Evolutionary conservation across 208 protist species (phyloP).

Genomic region (Leishmania mexicana): DNA sequence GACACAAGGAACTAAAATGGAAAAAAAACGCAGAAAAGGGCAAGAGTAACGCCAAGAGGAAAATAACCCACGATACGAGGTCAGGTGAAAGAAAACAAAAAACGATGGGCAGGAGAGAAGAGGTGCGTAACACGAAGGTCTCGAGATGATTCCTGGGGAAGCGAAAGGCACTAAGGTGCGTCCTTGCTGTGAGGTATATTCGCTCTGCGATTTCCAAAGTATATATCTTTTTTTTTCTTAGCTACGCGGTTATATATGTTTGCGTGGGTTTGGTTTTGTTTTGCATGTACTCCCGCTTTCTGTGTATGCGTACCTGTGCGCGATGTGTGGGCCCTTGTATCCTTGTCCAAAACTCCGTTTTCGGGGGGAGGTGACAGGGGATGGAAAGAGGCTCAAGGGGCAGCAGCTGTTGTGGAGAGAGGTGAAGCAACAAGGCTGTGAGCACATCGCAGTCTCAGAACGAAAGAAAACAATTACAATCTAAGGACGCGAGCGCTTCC

Average conservation of each 20-base stretch:
- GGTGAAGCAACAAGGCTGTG: neutral
- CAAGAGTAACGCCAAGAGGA: neutral
- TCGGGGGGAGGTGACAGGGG: neutral
- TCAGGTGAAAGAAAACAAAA: neutral
- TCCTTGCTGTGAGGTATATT: too few relatives aligned
- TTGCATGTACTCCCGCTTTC: neutral
- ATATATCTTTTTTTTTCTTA: neutral
- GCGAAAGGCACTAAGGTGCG: neutral
- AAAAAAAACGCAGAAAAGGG: neutral
- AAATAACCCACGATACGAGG: neutral
- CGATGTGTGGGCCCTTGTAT: too few relatives aligned
- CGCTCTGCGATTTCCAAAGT: neutral
- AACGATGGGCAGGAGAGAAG: neutral
- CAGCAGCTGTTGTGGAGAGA: neutral
- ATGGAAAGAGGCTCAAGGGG: neutral
- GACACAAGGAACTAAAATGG: neutral
- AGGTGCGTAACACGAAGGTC: neutral
- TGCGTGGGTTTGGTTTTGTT: neutral
- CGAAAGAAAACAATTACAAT: neutral
- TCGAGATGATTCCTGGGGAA: neutral
- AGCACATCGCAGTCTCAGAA: neutral
- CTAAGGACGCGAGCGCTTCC: neutral
- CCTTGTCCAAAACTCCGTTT: too few relatives aligned
- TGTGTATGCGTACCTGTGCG: neutral
- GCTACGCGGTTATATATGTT: neutral